Base-by-base conservation (phyloP, 2,329 filamentous ascomycete genomes). In the Colletotrichum sp. region DNA sequence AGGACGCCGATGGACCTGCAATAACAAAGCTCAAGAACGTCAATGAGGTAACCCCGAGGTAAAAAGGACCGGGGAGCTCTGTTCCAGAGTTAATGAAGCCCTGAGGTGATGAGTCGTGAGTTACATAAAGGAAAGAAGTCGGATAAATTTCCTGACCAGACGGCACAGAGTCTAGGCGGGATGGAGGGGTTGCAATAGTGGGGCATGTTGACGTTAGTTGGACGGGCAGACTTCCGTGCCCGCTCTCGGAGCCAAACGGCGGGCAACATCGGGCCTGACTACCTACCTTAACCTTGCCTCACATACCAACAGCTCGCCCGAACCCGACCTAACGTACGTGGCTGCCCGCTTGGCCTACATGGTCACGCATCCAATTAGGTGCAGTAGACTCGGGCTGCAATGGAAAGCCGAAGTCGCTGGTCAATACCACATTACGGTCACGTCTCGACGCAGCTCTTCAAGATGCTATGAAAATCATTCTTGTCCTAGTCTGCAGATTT, bases 191-290 rank as follows among this genome's bases (percentile, higher is more conserved):
- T 63, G 68, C 57, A 49, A 70, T 70, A 76, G 72, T 68, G 77
- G 77, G 76, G 72, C 72, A 65, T 39, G 24, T 69, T 71, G 66
- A 76, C 62, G 49, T 77, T 62, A 70, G 74, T 36, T 74, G 57
- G 74, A 74, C 44, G n/a, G 44, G 44, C 64, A 69, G 70, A 57
- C 36, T 24, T 24, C 44, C 26, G 70, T 32, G 60, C 70, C 74
- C 70, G 70, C 72, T 71, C 71, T 77, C 66, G 75, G 72, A 75
- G 55, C 64, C 34, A 57, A 64, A 69, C 66, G 44, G 65, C 71
- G 36, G 66, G 71, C 74, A 60, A 75, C 70, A 34, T 75, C 49
- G 64, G 64, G 60, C 60, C 12, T 64, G n/a, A 39, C 60, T 24
- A 36, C 60, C 60, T 21, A 34, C 60, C 39, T 49, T n/a, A 49